Percentiles rank a stretch among this genome's conserved stretches.
Conservation (phyloP, 352 stramenopile genomes). For the Peronosclerospora sorghi region DNA sequence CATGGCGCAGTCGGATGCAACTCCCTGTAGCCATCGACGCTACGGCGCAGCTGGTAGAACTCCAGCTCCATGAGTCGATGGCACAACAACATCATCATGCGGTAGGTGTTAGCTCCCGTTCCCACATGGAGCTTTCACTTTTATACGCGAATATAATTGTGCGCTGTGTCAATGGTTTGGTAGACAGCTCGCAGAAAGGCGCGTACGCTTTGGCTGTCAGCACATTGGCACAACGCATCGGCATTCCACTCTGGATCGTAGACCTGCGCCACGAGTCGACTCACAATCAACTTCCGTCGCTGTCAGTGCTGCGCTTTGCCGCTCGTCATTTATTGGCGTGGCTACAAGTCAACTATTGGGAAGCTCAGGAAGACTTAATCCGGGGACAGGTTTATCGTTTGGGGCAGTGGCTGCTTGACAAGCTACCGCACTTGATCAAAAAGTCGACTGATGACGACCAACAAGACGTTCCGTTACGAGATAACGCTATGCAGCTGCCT, state of each 20-base stretch:
- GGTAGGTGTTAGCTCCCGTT: conserved; percentile 56
- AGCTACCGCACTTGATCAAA: conserved; percentile 14
- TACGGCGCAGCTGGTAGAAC: conserved; percentile 65
- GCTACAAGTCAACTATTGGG: conserved; percentile 85
- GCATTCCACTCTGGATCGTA: conserved; percentile 89
- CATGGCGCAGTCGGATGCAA: conserved; percentile 57
- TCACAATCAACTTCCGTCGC: conserved; percentile 87
- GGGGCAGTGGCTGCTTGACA: conserved; percentile 23
- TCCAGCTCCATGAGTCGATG: conserved; percentile 59
- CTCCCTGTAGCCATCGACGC: conserved; percentile 72
- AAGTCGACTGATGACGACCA: background rate
- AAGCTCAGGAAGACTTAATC: conserved; percentile 46
- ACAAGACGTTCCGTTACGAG: background rate
- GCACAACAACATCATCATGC: conserved; percentile 55
- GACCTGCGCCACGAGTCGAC: conserved; percentile 89
- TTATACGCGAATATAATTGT: conserved; percentile 54
- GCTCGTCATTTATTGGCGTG: conserved; percentile 82
- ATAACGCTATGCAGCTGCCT: background rate
- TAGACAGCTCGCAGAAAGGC: conserved; percentile 71
- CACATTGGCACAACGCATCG: conserved; percentile 72
- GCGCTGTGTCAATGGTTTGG: conserved; percentile 76
- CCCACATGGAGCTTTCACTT: conserved; percentile 69
- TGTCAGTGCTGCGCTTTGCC: conserved; percentile 81
- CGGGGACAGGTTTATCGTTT: conserved; percentile 34
- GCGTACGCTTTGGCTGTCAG: conserved; percentile 70